Conservation (phyloP, 2,329 filamentous ascomycete genomes). For the Cordyceps javanica region DNA sequence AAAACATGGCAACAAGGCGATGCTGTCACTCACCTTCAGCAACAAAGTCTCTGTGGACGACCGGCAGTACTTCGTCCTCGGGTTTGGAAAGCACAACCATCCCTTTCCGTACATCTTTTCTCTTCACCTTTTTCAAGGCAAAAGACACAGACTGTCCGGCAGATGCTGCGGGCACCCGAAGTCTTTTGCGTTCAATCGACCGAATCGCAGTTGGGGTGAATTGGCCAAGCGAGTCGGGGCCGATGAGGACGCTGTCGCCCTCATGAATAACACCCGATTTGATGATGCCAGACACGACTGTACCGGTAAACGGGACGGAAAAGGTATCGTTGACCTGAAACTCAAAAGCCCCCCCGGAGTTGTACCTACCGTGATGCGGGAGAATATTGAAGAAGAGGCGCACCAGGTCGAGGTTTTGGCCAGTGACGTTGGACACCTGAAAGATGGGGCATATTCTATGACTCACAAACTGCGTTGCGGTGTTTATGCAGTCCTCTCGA, state of each 20-base stretch:
- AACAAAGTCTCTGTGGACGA: conserved; percentile 69
- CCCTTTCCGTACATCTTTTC: conserved; percentile 92
- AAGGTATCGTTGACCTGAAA: conserved; percentile 97
- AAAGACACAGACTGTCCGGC: conserved; percentile 93
- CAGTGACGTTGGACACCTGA: conserved; percentile 96
- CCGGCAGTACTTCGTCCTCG: conserved; percentile 63
- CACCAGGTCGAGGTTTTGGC: conserved; percentile 82
- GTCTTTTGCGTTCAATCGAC: conserved; percentile 91
- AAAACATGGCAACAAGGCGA: not conserved
- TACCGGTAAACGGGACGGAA: conserved; percentile 94
- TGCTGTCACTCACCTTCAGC: conserved; percentile 56
- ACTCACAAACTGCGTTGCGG: conserved; percentile 90
- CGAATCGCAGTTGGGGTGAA: conserved; percentile 83
- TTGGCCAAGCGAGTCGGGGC: conserved; percentile 83
- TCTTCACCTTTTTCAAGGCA: conserved; percentile 76
- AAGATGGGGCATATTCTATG: conserved; percentile 95
- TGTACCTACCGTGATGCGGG: conserved; percentile 89
- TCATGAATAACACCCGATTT: conserved; percentile 82
- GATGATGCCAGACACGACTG: conserved; percentile 90
- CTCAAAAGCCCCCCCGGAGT: conserved; percentile 81
- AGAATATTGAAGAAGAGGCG: conserved; percentile 92
- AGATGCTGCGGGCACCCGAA: conserved; percentile 77
- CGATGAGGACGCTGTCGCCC: conserved; percentile 83
- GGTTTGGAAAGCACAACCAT: conserved; percentile 92
- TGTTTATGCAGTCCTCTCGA: conserved; percentile 87